Percentiles rank a stretch among this genome's conserved stretches.
phyloP scores from a whole-genome alignment of 306 rosid genomes.

The Rubus parviflorus region DNA sequence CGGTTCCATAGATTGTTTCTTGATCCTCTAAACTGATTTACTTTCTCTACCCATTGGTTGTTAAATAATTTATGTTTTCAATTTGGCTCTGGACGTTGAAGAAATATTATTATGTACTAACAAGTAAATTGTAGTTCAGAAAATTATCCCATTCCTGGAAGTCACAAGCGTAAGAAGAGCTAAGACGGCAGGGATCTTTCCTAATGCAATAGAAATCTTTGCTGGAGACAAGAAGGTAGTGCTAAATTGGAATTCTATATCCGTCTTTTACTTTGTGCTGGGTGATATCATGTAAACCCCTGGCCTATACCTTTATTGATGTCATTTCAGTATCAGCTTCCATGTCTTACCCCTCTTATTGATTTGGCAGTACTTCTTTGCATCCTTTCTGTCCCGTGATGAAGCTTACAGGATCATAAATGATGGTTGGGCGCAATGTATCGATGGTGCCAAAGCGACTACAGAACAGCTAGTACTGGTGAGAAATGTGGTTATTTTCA shows the following conservation, averaged over 20 bases:
- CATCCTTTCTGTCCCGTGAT: slow-evolving; percentile 89
- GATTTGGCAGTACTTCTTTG: slow-evolving; percentile 81
- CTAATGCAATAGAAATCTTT: slow-evolving; percentile 88
- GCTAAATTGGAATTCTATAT: slow-evolving; percentile 12
- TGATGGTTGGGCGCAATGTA: slow-evolving; percentile 73
- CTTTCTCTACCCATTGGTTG: background rate
- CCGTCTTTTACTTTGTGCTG: slow-evolving; percentile 20
- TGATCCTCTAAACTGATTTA: background rate
- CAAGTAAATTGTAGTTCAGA: slow-evolving; percentile 46
- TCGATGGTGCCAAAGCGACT: slow-evolving; percentile 40
- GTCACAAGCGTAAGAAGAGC: slow-evolving; percentile 81
- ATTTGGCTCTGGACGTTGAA: background rate
- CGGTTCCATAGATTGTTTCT: background rate
- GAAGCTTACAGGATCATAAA: slow-evolving; percentile 82
- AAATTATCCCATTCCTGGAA: slow-evolving; percentile 77
- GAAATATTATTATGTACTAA: slow-evolving; percentile 1
- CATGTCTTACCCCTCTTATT: slow-evolving; percentile 29
- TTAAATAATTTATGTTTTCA: background rate
- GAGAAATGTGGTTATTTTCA: background rate
- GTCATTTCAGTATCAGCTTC: slow-evolving; percentile 27
- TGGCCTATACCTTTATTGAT: slow-evolving; percentile 17
- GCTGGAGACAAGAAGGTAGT: slow-evolving; percentile 72
- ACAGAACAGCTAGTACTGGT: slow-evolving; percentile 57
- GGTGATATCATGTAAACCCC: slow-evolving; percentile 18
- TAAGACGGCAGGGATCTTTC: slow-evolving; percentile 94